Evolutionary conservation across 257 asterid genomes (phyloP), one percentile per base, ranked within the genome.

Genomic region (Datura wrightii): DNA sequence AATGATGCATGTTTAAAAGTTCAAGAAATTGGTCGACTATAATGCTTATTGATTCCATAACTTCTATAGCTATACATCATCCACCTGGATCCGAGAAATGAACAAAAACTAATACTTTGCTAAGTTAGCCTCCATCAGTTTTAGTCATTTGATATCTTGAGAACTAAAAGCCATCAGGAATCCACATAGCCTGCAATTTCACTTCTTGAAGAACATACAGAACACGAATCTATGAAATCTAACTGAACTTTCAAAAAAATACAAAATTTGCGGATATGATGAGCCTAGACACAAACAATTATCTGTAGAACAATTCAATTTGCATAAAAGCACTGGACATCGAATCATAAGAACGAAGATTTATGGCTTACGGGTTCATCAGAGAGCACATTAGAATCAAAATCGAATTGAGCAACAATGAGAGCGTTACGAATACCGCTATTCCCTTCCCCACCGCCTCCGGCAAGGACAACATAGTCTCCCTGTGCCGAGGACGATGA

Each of bases 401-500:
- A 85, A 88, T 93, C 93, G 52, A 88, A 89, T 72, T 89, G 83
- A 1, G 97, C 91, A 36, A 96, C 80, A n/a, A 96, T 91, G 85
- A 96, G 83, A 42, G 97, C 93, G 55, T 94, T 96, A 1, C 92
- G 97, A 42, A 96, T 93, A 48, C 99, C 98, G 84, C 93, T 96
- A 85, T 84, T 85, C 79, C 99, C 98, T 92, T 96, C 98, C 5
- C 99, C 99, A 16, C 99, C 99, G 16, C 99, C 99, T 69, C 99
- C 98, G 52, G 99, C 88, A 11, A 96, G 93, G 65, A 93, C 89
- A 41, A 94, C 89, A 86, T 90, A 92, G 84, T 83, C 87, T 56
- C 34, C 84, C 14, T 72, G 3, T 37, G 86, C 66, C 18, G 85
- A 53, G 3, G 85, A n/a, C 69, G 89, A 84, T 39, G 87, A 60